Evolutionary conservation across 1,139 yeast genomes (phyloP).

Genomic region (Hansenula anomala): DNA sequence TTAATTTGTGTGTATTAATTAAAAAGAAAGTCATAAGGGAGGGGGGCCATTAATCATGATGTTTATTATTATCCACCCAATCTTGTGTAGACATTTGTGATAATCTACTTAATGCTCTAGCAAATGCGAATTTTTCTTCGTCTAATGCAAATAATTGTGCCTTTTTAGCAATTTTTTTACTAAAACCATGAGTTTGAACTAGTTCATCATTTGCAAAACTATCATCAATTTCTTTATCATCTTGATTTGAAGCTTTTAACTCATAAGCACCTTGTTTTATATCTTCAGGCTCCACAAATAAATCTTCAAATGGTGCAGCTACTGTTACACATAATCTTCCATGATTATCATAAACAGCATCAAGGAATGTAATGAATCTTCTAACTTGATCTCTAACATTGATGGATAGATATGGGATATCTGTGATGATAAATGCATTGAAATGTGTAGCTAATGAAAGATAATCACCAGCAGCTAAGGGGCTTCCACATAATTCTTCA

Average conservation of each 20-base stretch:
- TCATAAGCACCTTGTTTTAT: slow-evolving; percentile 51
- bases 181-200: slow-evolving; percentile 69
- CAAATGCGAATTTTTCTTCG: slow-evolving; percentile 95
- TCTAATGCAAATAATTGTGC: slow-evolving; percentile 82
- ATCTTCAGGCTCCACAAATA: slow-evolving; percentile 82
- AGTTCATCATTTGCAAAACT: slow-evolving; percentile 47
- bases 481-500: slow-evolving; percentile 77
- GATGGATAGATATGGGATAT: slow-evolving; percentile 79
- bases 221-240: slow-evolving; percentile 10
- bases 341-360: slow-evolving; percentile 90
- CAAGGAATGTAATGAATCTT: slow-evolving; percentile 87
- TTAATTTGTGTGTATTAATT: slow-evolving; percentile 10
- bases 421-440: slow-evolving; percentile 78
- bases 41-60: too few species aligned
- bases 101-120: slow-evolving; percentile 85
- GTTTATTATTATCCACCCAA: slow-evolving; percentile 61
- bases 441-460: slow-evolving; percentile 75
- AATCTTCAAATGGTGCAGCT: slow-evolving; percentile 76
- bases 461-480: slow-evolving; percentile 95
- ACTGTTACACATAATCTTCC: slow-evolving; percentile 86
- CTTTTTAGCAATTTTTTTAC: slow-evolving; percentile 67
- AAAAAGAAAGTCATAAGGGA: not conserved
- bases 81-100: slow-evolving; percentile 92
- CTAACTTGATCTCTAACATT: slow-evolving; percentile 80
- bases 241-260: slow-evolving; percentile 23